Evolutionary conservation across 768 basidiomycete species (phyloP).

Genomic region (Jaapia argillacea): DNA sequence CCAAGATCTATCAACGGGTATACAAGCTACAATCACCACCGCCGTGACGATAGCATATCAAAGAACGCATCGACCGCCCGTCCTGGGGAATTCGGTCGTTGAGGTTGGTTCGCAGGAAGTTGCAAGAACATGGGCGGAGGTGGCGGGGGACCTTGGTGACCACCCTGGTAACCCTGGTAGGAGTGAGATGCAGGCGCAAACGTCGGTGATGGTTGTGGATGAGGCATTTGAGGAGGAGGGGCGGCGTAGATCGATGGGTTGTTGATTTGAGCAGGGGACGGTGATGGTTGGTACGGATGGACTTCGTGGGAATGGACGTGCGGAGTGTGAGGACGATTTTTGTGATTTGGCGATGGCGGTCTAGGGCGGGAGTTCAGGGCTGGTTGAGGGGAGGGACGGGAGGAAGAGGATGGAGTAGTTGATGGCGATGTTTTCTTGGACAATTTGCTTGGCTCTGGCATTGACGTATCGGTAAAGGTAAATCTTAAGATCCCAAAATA

Average conservation of each 20-base stretch:
- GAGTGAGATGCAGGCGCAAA: too few relatives aligned
- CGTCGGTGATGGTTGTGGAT: too few relatives aligned
- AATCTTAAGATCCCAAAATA: slow-evolving; percentile 20
- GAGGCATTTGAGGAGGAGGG: slow-evolving; percentile 19
- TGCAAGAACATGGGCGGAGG: too few relatives aligned
- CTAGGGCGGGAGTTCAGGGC: slow-evolving; percentile 5
- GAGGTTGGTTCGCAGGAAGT: too few relatives aligned
- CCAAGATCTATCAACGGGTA: too few relatives aligned
- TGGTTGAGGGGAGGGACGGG: too few relatives aligned
- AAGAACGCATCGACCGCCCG: too few relatives aligned
- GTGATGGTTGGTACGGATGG: slow-evolving; percentile 27
- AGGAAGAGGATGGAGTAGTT: slow-evolving; percentile 1
- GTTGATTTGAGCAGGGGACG: slow-evolving; percentile 32
- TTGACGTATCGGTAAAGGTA: slow-evolving; percentile 19
- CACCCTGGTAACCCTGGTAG: too few relatives aligned
- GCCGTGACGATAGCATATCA: too few relatives aligned
- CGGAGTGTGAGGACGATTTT: slow-evolving; percentile 11
- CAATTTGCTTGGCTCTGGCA: slow-evolving; percentile 21
- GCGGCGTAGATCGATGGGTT: slow-evolving; percentile 29
- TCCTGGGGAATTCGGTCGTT: too few relatives aligned
- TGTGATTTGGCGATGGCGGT: slow-evolving; percentile 4
- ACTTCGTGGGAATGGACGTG: slow-evolving; percentile 23
- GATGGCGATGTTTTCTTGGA: slow-evolving; percentile 5
- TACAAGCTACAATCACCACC: too few relatives aligned
- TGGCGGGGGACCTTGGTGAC: too few relatives aligned